Evolutionary conservation across 208 protist species (phyloP).

Genomic region (Trypanosoma rangeli): DNA sequence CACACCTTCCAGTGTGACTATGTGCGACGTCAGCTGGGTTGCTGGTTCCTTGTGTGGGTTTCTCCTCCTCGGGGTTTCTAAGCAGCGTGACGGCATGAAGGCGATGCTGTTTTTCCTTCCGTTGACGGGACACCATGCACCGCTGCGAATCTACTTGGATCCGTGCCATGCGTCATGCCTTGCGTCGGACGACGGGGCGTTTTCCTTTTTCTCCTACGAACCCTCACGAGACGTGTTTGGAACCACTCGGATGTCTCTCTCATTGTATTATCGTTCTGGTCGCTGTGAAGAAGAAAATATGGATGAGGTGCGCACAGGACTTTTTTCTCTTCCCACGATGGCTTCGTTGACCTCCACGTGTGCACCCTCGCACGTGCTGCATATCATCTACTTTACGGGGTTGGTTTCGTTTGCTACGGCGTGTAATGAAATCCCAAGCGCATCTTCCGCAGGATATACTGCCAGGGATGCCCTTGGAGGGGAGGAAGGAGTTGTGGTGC

Average conservation of each 20-base stretch:
- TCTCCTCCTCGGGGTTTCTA: conserved; percentile 12
- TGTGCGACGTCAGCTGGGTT: conserved; percentile 24
- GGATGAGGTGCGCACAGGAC: conserved; percentile 4
- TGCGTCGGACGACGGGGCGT: neutral
- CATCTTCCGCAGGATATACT: neutral
- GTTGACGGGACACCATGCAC: conserved; percentile 9
- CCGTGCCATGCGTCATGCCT: neutral
- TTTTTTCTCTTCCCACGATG: conserved; percentile 16
- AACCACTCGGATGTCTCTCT: conserved; percentile 5
- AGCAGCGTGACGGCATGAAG: neutral
- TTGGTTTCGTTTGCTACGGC: conserved; percentile 8
- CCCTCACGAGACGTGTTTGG: conserved; percentile 17
- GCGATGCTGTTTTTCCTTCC: conserved; percentile 23
- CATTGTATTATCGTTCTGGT: neutral
- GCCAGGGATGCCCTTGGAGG: neutral
- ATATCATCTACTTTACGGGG: conserved; percentile 5
- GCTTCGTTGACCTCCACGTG: neutral
- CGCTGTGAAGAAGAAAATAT: neutral
- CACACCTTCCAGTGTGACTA: conserved; percentile 3
- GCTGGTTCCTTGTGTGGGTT: conserved; percentile 24
- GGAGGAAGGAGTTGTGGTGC: neutral
- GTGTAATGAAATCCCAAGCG: neutral
- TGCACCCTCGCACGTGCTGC: conserved; percentile 6
- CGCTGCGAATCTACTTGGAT: conserved; percentile 12
- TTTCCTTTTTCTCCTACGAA: conserved; percentile 15